Base-by-base conservation (phyloP, 345 rosid genomes). In the Acer yangbiense region DNA sequence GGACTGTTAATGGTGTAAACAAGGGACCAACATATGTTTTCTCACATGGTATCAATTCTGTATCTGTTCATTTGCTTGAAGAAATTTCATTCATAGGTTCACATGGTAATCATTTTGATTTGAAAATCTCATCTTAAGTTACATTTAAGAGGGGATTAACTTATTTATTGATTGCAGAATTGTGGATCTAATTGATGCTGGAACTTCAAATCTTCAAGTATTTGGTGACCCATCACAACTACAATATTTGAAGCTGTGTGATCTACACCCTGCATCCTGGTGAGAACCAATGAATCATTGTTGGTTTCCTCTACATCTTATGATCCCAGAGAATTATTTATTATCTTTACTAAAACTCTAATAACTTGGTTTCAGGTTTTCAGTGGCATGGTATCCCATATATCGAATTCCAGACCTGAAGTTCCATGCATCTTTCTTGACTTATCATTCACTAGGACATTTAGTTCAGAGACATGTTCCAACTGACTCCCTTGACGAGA, bases 341-440 rank as follows among this genome's bases (percentile, higher is more conserved):
- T 23, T 7, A 44, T 62, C 25, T 14, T 46, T 20, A 17, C 50
- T 17, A 44, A 70, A 27, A 14, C 27, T 9, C 35, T 10, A 25
- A 32, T 25, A 17, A 61, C 25, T 70, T 61, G 50, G 43, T 64
- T 70, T 44, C 71, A 83, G 86, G 81, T 83, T 77, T 75, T 74
- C 83, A 41, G 86, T 83, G 25, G 86, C 83, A 7, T 80, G 86
- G 86, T 77, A 83, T 78, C 83, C 86, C 16, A 71, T 80, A 61
- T 80, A 77, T 52, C 62, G 71, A 61, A 83, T 83, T 65, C 83
- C 86, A 4, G 75, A 43, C 17, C 79, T 81, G 14, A 80, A 71
- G 10, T 69, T 83, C 17, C 55, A 58, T 32, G 76, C 83, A 55
- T 75, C 86, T 10, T 83, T 79, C 79, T n/a, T 83, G 81, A 83